Conservation (phyloP, 805 yeast genomes). For the Saturnispora kantuleensis region DNA sequence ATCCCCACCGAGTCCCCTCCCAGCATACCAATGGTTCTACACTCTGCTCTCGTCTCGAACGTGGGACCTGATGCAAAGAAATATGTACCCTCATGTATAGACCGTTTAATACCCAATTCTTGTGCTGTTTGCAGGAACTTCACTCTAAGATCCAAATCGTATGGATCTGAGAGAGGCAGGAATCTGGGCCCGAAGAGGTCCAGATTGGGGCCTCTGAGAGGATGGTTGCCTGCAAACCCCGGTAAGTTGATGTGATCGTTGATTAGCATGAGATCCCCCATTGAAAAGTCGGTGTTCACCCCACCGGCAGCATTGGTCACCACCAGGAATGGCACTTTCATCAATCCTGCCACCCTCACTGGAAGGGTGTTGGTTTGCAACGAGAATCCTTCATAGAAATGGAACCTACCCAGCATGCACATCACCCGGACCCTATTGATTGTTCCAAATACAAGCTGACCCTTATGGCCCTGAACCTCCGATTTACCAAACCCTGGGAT, state of each 20-base stretch:
- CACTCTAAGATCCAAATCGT: slow-evolving; percentile 62
- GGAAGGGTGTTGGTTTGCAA: slow-evolving; percentile 80
- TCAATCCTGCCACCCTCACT: slow-evolving; percentile 56
- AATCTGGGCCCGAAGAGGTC: slow-evolving; percentile 78
- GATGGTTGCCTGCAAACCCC: slow-evolving; percentile 82
- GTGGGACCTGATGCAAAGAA: slow-evolving; percentile 88
- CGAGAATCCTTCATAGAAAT: slow-evolving; percentile 86
- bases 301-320: slow-evolving; percentile 99
- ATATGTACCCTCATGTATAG: slow-evolving; percentile 79
- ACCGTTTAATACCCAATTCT: slow-evolving; percentile 37
- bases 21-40: slow-evolving; percentile 52
- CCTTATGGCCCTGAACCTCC: slow-evolving; percentile 88
- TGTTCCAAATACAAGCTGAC: slow-evolving; percentile 67
- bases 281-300: slow-evolving; percentile 48
- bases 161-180: slow-evolving; percentile 82
- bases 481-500: slow-evolving; percentile 78
- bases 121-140: slow-evolving; percentile 46
- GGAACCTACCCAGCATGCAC: slow-evolving; percentile 91
- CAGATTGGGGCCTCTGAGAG: slow-evolving; percentile 80
- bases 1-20: slow-evolving; percentile 97
- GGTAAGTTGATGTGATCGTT: slow-evolving; percentile 86
- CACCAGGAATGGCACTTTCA: slow-evolving; percentile 54
- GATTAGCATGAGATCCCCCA: slow-evolving; percentile 89
- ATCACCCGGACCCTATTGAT: slow-evolving; percentile 71
- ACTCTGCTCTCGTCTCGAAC: slow-evolving; percentile 87